Evolutionary conservation across 2,329 filamentous ascomycete genomes (phyloP).

Genomic region (Zymoseptoria brevis): DNA sequence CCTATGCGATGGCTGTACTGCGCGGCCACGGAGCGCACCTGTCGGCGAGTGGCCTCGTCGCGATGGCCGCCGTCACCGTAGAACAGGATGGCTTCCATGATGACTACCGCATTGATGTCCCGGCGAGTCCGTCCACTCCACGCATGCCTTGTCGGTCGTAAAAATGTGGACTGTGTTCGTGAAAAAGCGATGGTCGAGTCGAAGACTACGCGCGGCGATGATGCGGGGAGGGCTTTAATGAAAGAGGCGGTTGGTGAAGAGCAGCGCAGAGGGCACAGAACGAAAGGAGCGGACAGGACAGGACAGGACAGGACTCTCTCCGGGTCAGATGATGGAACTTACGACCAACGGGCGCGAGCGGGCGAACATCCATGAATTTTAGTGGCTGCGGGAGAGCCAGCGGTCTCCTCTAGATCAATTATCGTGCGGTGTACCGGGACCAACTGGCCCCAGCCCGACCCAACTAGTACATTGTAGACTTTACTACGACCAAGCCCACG

Average conservation of each 20-base stretch:
- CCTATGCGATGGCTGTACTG: slow-evolving; percentile 17
- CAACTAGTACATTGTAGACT: neutral
- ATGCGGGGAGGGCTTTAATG: neutral
- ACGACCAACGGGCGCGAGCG: neutral
- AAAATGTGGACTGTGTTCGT: neutral
- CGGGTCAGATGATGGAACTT: neutral
- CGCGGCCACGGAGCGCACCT: slow-evolving; percentile 17
- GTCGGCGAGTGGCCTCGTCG: slow-evolving; percentile 13
- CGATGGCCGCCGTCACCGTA: slow-evolving; percentile 14
- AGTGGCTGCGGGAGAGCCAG: neutral
- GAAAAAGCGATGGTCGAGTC: neutral
- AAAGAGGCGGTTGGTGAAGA: neutral
- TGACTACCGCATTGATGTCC: neutral
- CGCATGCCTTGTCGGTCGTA: neutral
- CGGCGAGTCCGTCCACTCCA: neutral
- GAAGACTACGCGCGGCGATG: neutral
- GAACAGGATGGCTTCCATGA: slow-evolving; percentile 18
- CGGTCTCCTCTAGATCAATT: neutral
- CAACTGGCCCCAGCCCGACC: neutral
- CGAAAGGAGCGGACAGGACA: neutral
- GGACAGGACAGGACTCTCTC: neutral
- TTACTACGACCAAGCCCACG: neutral
- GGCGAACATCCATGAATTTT: neutral
- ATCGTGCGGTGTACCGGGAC: neutral
- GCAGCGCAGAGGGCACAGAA: neutral